A percentile compares a stretch with the other conserved stretches of the same genome.
Evolutionary conservation across 768 basidiomycete genomes (phyloP).

Genomic region (Leccinum imitatum): DNA sequence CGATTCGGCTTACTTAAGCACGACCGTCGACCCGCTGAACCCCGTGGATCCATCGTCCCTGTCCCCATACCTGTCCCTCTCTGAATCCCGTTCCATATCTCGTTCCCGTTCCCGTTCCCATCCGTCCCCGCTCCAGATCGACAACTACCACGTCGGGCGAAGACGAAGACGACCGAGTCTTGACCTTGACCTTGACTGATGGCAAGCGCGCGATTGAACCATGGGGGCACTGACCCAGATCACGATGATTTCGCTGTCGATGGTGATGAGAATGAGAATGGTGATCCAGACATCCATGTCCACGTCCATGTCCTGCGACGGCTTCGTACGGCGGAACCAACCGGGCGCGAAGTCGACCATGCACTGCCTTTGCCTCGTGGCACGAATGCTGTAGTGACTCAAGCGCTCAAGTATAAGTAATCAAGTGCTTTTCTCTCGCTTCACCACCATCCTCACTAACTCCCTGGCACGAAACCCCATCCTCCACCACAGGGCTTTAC

Average conservation of each 20-base stretch:
- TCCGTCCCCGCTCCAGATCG: background rate
- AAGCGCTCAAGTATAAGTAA: too few species aligned
- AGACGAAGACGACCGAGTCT: background rate
- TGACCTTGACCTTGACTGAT: background rate
- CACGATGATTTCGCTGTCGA: background rate
- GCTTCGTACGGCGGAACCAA: background rate
- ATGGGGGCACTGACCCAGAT: background rate
- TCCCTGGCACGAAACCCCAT: too few species aligned
- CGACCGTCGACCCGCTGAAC: background rate
- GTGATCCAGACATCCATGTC: background rate
- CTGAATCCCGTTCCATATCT: too few species aligned
- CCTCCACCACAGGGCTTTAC: too few species aligned
- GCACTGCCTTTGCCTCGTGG: too few species aligned
- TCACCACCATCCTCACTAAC: too few species aligned
- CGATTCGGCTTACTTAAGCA: conserved; percentile 19
- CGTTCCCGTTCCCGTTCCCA: background rate
- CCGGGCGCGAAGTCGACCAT: too few species aligned
- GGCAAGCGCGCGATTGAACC: background rate
- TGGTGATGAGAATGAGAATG: background rate
- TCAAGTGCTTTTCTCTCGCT: too few species aligned
- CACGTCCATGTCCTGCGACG: background rate
- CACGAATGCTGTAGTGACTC: too few species aligned
- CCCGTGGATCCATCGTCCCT: background rate
- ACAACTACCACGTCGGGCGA: background rate
- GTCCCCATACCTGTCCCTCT: too few species aligned